These are phyloP conservation scores for Microcyclosporella mali DNA, from an alignment of 2,329 filamentous ascomycete species.

Conservation along the genomic window DNA sequence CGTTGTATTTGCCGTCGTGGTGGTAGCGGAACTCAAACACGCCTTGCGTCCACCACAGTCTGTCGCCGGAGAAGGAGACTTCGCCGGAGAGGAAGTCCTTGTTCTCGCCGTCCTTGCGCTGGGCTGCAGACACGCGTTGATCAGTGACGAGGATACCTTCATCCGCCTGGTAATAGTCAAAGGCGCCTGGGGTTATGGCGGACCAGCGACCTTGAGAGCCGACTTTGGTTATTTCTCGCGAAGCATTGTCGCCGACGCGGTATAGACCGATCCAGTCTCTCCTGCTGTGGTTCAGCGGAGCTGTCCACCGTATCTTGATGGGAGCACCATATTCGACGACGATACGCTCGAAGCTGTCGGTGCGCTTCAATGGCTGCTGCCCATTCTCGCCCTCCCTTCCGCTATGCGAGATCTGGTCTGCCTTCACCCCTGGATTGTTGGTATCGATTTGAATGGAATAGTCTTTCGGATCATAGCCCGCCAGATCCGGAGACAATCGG, in stretches of 20 bases:
- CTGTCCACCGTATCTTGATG: slow-evolving; percentile 84
- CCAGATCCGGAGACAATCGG: slow-evolving; percentile 69
- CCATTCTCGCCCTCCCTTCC: slow-evolving; percentile 68
- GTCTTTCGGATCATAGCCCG: slow-evolving; percentile 69
- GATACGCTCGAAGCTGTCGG: slow-evolving; percentile 62
- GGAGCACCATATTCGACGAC: slow-evolving; percentile 85
- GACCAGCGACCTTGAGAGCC: slow-evolving; percentile 86
- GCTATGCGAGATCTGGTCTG: slow-evolving; percentile 48
- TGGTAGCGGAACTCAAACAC: slow-evolving; percentile 97
- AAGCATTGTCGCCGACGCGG: slow-evolving; percentile 89
- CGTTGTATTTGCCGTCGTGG: slow-evolving; percentile 84
- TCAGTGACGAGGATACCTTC: slow-evolving; percentile 69
- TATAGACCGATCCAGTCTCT: slow-evolving; percentile 96
- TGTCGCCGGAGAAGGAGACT: slow-evolving; percentile 83
- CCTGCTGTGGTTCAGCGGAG: slow-evolving; percentile 77
- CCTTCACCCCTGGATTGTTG: slow-evolving; percentile 38
- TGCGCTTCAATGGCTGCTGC: slow-evolving; percentile 57
- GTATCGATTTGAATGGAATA: slow-evolving; percentile 74
- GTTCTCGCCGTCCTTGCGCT: slow-evolving; percentile 44
- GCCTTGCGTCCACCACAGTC: slow-evolving; percentile 94
- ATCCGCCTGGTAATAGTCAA: slow-evolving; percentile 69
- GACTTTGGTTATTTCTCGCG: slow-evolving; percentile 74
- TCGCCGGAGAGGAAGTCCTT: slow-evolving; percentile 66
- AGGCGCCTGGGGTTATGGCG: slow-evolving; percentile 68
- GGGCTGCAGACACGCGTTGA: slow-evolving; percentile 45